Evolutionary conservation across 352 stramenopile species (phyloP), one percentile per base, ranked within the genome.

Genomic region (Globisporangium recalcitrans): DNA sequence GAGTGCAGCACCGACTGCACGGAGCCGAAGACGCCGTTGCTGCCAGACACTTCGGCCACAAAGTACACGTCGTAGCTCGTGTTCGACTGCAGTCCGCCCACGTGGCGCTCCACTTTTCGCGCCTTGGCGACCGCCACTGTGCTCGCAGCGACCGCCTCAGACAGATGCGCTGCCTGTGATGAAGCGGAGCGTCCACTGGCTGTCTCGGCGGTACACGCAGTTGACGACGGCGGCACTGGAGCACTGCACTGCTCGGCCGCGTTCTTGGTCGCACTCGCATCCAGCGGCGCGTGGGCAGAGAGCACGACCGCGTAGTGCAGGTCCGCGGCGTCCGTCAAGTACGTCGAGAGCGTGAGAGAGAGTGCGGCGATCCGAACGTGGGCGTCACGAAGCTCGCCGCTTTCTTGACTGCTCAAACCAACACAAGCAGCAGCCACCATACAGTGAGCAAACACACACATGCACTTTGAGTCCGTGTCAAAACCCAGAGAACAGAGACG

Each of bases 61-160:
- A 94, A 87, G 70, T 87, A 91, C 62, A 92, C 82, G 40, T 92
- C 83, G 68, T 91, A 94, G 70, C 72, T 90, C 24, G 70, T 82
- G 53, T 92, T 91, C 0, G 80, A 24, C 10, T 52, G 22, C 13
- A 94, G 62, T 0, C 75, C 69, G 7, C 69, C 26, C 1, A 92
- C 68, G 2, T 65, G 32, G 22, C 67, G 74, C 58, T 83, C 79
- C 2, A 91, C 53, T 26, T 88, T 87, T 47, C 88, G 73, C 5
- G 82, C 78, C 26, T 61, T 69, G 0, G 69, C 13, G 7, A 88
- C 72, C 0, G 69, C 64, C 21, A 91, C 62, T 0, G 82, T 90
- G 40, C 70, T 71, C 0, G 78, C 82, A 5, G 67, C 62, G 11
- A 72, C 49, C 29, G 63, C 16, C 24, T 53, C 40, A 0, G 54